Evolutionary conservation across 2,329 filamentous ascomycete species (phyloP), one percentile per base, ranked within the genome.

Genomic region (Colletotrichum caudatum): DNA sequence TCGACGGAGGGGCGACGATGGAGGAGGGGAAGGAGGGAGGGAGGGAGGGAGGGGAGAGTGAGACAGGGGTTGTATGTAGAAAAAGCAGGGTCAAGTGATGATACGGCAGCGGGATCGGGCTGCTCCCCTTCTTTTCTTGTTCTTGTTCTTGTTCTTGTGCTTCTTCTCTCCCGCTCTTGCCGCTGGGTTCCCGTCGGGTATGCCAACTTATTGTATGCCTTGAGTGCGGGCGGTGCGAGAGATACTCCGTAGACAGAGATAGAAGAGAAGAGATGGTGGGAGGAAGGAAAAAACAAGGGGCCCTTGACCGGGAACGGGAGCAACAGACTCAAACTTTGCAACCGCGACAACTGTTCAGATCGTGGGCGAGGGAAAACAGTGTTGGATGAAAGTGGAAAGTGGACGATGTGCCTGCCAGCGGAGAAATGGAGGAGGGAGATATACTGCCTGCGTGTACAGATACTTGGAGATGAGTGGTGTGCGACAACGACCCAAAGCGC

Each of bases 71-170:
- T 5, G 20, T 12, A 16, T 35, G 4, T 35, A 16, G 26, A 41
- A 68, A 71, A 68, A 58, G 48, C 64, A 71, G 69, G 69, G 64
- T 71, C 64, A 53, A 68, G 51, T 53, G 69, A 69, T 50, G 53
- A 53, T 53, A 64, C 46, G 60, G 60, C 58, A 58, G 68, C 69
- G 64, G 58, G 69, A 67, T 58, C 46, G 50, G 69, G 35, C 60
- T 44, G 60, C 46, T 62, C 60, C 26, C 20, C 58, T 51, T 26
- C 58, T 51, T 58, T 57, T 20, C 6, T 44, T 18, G 6, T 44
- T 44, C 12, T 41, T 16, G 39, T 41, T 41, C 14, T 41, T 44
- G 16, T 44, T 6, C 8, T 20, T 20, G 16, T 44, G 6, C 14
- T 4, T 44, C 6, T 44, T 20, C 39, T 18, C 37, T 44, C 16